Conservation (phyloP, 148 eudicot genomes). For the Tetragonia tetragonoides region DNA sequence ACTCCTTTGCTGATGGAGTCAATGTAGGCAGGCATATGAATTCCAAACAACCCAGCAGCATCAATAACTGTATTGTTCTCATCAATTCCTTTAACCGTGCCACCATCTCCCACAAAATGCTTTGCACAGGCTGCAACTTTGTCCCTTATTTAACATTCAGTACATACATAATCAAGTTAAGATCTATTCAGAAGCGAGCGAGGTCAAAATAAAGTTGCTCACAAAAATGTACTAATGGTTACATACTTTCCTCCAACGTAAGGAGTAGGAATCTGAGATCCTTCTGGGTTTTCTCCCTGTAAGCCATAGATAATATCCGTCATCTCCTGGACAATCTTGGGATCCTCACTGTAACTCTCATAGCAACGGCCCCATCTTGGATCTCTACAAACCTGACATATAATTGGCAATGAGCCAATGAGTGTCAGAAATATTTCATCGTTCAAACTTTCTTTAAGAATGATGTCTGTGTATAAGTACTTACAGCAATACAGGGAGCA, state of each 20-base stretch:
- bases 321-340: constrained; percentile 36
- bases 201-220: neutral
- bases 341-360: constrained; percentile 39
- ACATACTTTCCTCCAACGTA: constrained; percentile 29
- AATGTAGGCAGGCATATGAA: constrained; percentile 37
- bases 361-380: constrained; percentile 40
- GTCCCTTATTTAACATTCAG: constrained; percentile 17
- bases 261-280: constrained; percentile 21
- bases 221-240: neutral
- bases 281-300: constrained; percentile 27
- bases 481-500: constrained; percentile 36
- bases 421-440: neutral
- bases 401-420: neutral
- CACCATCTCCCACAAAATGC: constrained; percentile 39
- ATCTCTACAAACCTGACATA: constrained; percentile 32
- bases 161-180: neutral
- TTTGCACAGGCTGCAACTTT: constrained; percentile 38
- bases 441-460: neutral
- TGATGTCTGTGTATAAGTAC: neutral
- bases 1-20: constrained; percentile 32
- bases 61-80: constrained; percentile 31
- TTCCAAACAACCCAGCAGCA: constrained; percentile 23
- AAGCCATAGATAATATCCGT: constrained; percentile 33
- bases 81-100: constrained; percentile 27
- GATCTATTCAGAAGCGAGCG: neutral